Percentiles rank a stretch among this genome's conserved stretches.
phyloP scores from a whole-genome alignment of 768 basidiomycete species.

The Kwoniella pini region DNA sequence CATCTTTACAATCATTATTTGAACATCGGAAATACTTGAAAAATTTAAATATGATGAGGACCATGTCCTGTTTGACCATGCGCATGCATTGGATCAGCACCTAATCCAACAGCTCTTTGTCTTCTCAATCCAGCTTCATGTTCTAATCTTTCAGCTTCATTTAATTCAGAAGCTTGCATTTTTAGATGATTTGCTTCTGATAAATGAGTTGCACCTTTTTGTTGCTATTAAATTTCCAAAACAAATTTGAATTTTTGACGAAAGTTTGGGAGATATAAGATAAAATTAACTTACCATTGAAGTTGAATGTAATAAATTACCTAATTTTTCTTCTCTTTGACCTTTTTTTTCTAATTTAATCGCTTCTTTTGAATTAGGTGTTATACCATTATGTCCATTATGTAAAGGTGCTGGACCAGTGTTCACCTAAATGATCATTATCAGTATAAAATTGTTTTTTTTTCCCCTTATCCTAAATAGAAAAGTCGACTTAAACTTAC shows the following conservation, averaged over 20 bases:
- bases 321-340: constrained; percentile 23
- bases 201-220: constrained; percentile 21
- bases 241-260: too few species aligned
- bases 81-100: constrained; percentile 32
- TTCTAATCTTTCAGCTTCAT: constrained; percentile 28
- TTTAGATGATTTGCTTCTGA: constrained; percentile 29
- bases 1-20: background rate
- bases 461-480: too few species aligned
- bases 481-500: too few species aligned
- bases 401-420: constrained; percentile 20
- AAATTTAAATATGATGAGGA: background rate
- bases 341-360: constrained; percentile 23
- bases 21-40: too few species aligned
- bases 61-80: constrained; percentile 20
- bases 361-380: constrained; percentile 21
- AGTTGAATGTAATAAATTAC: constrained; percentile 18
- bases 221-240: too few species aligned
- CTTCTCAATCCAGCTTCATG: constrained; percentile 31
- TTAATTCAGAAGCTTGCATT: constrained; percentile 32
- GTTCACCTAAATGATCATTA: constrained; percentile 6
- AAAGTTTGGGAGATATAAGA: too few species aligned
- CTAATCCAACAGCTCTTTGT: constrained; percentile 31
- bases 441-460: too few species aligned
- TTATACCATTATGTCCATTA: constrained; percentile 3
- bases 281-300: constrained; percentile 25